These are phyloP conservation scores for Apiotrichum veenhuisii DNA, from an alignment of 1,284 basidiomycete genomes.

Conservation along the genomic window DNA sequence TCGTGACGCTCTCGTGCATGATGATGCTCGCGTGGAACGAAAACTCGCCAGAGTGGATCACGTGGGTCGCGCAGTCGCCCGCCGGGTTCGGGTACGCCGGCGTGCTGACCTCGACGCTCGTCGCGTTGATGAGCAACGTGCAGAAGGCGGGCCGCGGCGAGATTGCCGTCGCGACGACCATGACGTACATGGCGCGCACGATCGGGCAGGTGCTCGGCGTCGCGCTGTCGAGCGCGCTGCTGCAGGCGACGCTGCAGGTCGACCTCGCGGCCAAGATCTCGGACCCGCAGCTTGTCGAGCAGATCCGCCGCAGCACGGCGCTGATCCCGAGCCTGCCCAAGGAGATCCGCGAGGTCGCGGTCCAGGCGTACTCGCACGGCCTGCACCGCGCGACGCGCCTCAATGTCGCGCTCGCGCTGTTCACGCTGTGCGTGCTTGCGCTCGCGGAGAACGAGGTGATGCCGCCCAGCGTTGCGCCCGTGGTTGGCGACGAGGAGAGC, in stretches of 20 bases:
- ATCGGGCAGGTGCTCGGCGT: slow-evolving; percentile 90
- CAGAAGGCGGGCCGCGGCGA: slow-evolving; percentile 33
- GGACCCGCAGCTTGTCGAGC: slow-evolving; percentile 59
- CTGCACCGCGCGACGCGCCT: slow-evolving; percentile 80
- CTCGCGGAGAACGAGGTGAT: slow-evolving; percentile 35
- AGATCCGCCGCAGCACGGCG: slow-evolving; percentile 69
- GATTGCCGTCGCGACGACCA: slow-evolving; percentile 71
- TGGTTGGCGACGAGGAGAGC: too few relatives aligned
- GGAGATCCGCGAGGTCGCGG: slow-evolving; percentile 60
- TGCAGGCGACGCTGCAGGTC: slow-evolving; percentile 69
- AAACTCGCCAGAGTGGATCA: slow-evolving; percentile 54
- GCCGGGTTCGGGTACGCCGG: slow-evolving; percentile 39
- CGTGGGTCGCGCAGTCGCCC: slow-evolving; percentile 34
- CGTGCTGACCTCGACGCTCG: slow-evolving; percentile 35
- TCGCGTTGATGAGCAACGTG: slow-evolving; percentile 40
- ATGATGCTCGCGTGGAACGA: slow-evolving; percentile 30
- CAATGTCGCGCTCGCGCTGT: slow-evolving; percentile 54
- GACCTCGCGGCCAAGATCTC: slow-evolving; percentile 59
- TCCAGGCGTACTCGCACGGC: slow-evolving; percentile 76
- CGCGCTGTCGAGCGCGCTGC: slow-evolving; percentile 69
- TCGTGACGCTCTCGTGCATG: slow-evolving; percentile 25
- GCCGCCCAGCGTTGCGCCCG: slow-evolving; percentile 10
- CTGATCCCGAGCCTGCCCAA: slow-evolving; percentile 70
- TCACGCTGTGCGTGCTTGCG: slow-evolving; percentile 26
- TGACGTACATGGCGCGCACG: slow-evolving; percentile 83